These are phyloP conservation scores for Aspergillus melleus DNA, from an alignment of 2,329 filamentous ascomycete genomes.

Conservation along the genomic window DNA sequence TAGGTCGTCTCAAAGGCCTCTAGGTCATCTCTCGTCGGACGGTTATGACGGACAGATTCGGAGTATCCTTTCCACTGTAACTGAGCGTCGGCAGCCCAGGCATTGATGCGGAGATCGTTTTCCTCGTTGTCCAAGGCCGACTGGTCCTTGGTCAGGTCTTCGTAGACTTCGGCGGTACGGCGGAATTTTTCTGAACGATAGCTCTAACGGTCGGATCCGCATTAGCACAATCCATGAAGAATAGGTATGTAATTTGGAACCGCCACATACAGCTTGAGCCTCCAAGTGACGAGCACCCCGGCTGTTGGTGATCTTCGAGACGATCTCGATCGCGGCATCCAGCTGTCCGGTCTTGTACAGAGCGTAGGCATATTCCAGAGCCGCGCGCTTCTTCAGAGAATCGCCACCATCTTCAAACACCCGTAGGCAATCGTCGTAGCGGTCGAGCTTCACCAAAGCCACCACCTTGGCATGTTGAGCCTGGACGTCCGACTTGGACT, in stretches of 20 bases:
- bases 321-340: constrained; percentile 55
- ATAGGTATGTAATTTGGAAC: not conserved
- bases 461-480: constrained; percentile 61
- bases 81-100: constrained; percentile 61
- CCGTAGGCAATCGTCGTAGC: constrained; percentile 61
- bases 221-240: not conserved
- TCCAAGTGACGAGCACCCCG: constrained; percentile 61
- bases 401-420: constrained; percentile 57
- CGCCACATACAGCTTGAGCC: constrained; percentile 57
- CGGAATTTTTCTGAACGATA: constrained; percentile 63
- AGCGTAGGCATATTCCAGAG: constrained; percentile 63
- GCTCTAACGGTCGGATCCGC: constrained; percentile 20
- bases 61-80: constrained; percentile 59
- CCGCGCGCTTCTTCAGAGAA: constrained; percentile 53
- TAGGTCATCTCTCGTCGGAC: constrained; percentile 58
- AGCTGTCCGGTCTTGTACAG: constrained; percentile 62
- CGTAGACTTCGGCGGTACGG: constrained; percentile 56
- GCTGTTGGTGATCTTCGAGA: constrained; percentile 40
- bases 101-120: constrained; percentile 63
- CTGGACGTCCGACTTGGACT: constrained; percentile 56
- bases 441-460: constrained; percentile 63
- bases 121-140: constrained; percentile 50
- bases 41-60: constrained; percentile 53
- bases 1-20: constrained; percentile 66
- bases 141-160: constrained; percentile 46